Evolutionary conservation across 192 early-diverging fungal genomes (phyloP).

Genomic region (Rhizoclosmatium sp.): DNA sequence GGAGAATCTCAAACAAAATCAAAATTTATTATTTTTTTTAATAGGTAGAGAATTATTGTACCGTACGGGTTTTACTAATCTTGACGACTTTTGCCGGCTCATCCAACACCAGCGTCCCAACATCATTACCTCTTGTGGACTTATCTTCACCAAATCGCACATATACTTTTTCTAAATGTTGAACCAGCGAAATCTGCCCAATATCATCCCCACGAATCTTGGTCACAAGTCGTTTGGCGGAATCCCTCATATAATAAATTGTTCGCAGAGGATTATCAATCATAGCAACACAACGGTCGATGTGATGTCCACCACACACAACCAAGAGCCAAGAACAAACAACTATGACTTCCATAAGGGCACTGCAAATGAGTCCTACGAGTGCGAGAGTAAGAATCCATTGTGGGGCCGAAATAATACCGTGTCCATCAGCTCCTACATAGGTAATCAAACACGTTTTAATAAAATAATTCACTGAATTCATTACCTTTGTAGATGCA

Average conservation of each 20-base stretch:
- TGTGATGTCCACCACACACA: neutral
- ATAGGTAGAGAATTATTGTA: no score
- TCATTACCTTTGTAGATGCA: neutral
- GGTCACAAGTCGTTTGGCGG: neutral
- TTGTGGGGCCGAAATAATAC: neutral
- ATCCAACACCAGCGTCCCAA: neutral
- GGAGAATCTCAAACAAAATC: no score
- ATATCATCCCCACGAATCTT: conserved; percentile 7
- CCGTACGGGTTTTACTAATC: neutral
- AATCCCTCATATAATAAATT: conserved; percentile 11
- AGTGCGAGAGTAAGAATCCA: neutral
- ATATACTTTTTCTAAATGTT: neutral
- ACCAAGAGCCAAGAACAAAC: conserved; percentile 7
- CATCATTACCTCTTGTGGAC: neutral
- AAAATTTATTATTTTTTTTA: no score
- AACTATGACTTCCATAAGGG: neutral
- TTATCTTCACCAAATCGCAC: conserved; percentile 19
- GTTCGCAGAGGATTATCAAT: conserved; percentile 14
- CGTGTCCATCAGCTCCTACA: neutral
- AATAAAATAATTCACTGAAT: no score
- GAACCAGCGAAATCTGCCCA: conserved; percentile 4
- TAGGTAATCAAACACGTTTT: no score
- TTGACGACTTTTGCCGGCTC: conserved; percentile 18
- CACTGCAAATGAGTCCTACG: neutral
- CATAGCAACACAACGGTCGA: neutral